phyloP scores from a whole-genome alignment of 768 basidiomycete species.

The Russula earlei region DNA sequence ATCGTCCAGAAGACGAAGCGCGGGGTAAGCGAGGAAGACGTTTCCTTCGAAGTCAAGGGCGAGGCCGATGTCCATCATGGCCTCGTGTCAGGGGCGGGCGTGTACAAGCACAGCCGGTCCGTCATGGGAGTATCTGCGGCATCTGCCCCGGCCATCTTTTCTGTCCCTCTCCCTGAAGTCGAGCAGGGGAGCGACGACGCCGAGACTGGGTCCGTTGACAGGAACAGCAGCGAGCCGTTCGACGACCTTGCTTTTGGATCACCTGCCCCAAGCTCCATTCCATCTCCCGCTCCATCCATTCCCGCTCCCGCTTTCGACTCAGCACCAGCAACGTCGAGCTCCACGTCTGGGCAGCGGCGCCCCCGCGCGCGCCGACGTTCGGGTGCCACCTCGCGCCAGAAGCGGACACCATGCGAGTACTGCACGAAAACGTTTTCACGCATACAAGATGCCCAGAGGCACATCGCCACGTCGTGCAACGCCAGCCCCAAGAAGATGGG shows the following conservation, averaged over 20 bases:
- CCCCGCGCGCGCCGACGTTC: not conserved
- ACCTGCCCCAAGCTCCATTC: not conserved
- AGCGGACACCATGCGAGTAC: not conserved
- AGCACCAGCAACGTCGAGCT: too few species aligned
- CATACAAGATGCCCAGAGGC: conserved; percentile 10
- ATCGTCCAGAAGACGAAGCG: not conserved
- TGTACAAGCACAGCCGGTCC: not conserved
- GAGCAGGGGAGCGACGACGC: not conserved
- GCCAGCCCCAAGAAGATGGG: not conserved
- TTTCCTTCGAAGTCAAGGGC: not conserved
- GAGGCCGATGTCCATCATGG: not conserved
- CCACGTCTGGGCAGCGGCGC: not conserved
- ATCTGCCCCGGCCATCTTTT: not conserved
- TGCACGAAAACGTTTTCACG: conserved; percentile 10
- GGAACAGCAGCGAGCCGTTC: not conserved
- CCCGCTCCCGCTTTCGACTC: not conserved
- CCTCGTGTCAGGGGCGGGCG: not conserved
- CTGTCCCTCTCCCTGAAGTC: not conserved
- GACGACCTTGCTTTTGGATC: not conserved
- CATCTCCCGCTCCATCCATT: not conserved
- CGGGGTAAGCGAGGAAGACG: not conserved
- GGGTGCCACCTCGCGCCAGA: not conserved
- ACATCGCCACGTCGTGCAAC: not conserved
- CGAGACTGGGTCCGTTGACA: not conserved
- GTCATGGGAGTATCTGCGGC: not conserved